Percentiles rank a stretch among this genome's conserved stretches.
Conservation (phyloP, 2,329 filamentous ascomycete genomes). For the Blastomyces silverae region DNA sequence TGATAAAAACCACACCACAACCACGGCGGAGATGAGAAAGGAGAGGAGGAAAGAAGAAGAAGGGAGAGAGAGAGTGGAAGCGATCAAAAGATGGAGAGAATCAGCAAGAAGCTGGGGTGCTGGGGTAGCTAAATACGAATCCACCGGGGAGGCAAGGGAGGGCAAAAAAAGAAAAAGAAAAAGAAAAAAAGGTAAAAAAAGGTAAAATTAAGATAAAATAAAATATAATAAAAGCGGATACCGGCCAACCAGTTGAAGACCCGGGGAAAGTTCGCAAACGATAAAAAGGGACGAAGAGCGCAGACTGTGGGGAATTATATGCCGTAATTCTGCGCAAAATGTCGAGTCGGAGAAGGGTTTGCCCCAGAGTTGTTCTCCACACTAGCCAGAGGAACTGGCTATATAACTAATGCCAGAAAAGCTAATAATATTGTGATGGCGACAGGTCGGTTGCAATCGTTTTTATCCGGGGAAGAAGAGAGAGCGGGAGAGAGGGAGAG, state of each 20-base stretch:
- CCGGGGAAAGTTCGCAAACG: background rate
- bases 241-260: background rate
- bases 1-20: slow-evolving; percentile 3
- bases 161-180: background rate
- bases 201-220: too few relatives aligned
- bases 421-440: too few relatives aligned
- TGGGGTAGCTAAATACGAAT: slow-evolving; percentile 1
- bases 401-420: background rate
- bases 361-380: background rate
- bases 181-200: too few relatives aligned
- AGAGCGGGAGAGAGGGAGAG: too few relatives aligned
- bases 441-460: too few relatives aligned
- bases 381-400: background rate
- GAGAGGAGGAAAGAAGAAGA: too few relatives aligned
- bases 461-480: background rate
- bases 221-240: background rate
- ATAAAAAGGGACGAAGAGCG: background rate
- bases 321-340: too few relatives aligned
- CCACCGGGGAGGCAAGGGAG: background rate
- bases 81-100: background rate
- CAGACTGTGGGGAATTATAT: too few relatives aligned
- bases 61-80: background rate
- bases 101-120: background rate
- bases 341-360: background rate
- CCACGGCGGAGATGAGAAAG: background rate